Base-by-base conservation (phyloP, 163 green algal species). In the Chlorella variabilis region DNA sequence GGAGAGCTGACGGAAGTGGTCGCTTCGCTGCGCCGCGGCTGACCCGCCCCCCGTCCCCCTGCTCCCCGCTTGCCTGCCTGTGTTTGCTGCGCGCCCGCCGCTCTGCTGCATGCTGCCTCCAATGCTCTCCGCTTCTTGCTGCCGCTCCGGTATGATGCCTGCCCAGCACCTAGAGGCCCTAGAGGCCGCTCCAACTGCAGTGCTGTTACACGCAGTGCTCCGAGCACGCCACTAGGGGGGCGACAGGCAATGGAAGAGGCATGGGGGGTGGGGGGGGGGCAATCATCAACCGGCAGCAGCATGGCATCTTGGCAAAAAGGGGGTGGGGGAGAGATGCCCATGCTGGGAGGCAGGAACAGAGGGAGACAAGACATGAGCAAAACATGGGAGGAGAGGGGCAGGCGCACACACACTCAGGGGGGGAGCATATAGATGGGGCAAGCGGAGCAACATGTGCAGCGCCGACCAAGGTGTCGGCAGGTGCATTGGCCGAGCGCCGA, bases 1-100 rank as follows among this genome's bases (percentile, higher is more conserved):
- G 70, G 73, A 29, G 78, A 88, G 74, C 33, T 88, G 17, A 82
- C 41, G 18, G 84, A 88, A 63, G 54, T 88, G 13, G 80, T 80
- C 49, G 18, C 8, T 27, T 58, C 49, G 21, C 38, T 82, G 76
- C 76, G 76, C 31, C 71, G 71, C 49, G 34, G 33, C 4, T 78
- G 71, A 54, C 9, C 54, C 23, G 23, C 54, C 54, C 18, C 18
- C 45, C 23, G 54, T 9, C 54, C 15, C n/a, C 4, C 59, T 36
- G n/a, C 59, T 39, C n/a, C n/a, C n/a, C 59, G 59, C 29, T 67
- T 67, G 59, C 5, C 29, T 36, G n/a, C n/a, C 7, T 67, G n/a
- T 54, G 11, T 54, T 62, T 62, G 9, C n/a, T n/a, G n/a, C n/a
- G n/a, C n/a, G n/a, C n/a, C n/a, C n/a, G n/a, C n/a, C n/a, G n/a